Base-by-base conservation (phyloP, 192 early-diverging fungal species). In the Backusella liffmaniae region DNA sequence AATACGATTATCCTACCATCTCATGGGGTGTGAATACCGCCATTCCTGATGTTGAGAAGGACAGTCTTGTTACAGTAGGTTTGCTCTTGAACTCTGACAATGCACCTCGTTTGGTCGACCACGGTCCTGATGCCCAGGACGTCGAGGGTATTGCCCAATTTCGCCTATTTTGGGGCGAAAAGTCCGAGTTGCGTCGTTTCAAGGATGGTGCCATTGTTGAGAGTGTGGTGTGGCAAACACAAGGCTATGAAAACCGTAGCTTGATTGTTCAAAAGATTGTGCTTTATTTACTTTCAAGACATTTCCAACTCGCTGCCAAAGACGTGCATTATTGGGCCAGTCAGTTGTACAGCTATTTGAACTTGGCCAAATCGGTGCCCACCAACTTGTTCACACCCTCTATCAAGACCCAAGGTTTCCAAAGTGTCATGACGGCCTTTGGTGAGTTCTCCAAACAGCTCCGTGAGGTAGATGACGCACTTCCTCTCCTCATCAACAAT, bases 161-260 rank as follows among this genome's bases (percentile, higher is more conserved):
- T 86, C 85, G 90, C 9, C 78, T 84, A 30, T 84, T 96, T 37
- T 99, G 98, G 98, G 98, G 98, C n/a, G 87, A 84, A 42, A 91
- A 91, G 39, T 88, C 95, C 4, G 96, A 97, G 77, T 80, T 97
- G 67, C 91, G 98, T 36, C 91, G 98, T 16, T 99, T 98, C 90
- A 92, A 95, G 78, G 95, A 99, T 77, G 96, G 96, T 23, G 90
- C 89, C 66, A 98, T 99, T 80, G 72, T 90, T 6, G 92, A 96
- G 83, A 94, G 94, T 85, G 93, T 96, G 5, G 93, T 97, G 0
- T 99, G 95, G 90, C 84, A 87, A 23, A 73, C 86, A 10, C 79
- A 79, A 23, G 86, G 87, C 51, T 83, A 84, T 30, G 94, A 96
- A 70, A 80, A 84, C 23, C 86, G 91, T 2, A 85, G 90, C 13